Base-by-base conservation (phyloP, 2,329 filamentous ascomycete genomes). In the Hypomyces perniciosus region DNA sequence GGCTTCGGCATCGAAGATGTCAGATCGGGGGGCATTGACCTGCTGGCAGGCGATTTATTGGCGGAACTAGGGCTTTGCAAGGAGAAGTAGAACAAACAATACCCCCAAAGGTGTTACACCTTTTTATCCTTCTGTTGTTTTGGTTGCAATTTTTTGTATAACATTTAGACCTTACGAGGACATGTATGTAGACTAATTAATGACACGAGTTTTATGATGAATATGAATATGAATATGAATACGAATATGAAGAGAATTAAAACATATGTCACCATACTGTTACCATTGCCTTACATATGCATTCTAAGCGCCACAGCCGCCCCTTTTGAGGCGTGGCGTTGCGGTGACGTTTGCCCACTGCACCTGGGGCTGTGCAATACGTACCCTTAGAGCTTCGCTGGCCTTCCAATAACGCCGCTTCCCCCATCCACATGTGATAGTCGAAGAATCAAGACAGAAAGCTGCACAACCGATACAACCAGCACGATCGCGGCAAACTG, bases 1-100 rank as follows among this genome's bases (percentile, higher is more conserved):
- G 70, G 65, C 0, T 83, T 84, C 60, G 80, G 80, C 0, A 72
- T 81, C 34, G 79, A 83, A 59, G 79, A 83, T 59, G 55, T 63
- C 43, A 64, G 59, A 29, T 64, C 74, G 0, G 79, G 62, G 0
- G 75, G 69, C 0, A 77, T 83, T 13, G 78, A 83, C 58, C 63
- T 83, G 1, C 41, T 64, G 6, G 78, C 76, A 0, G 67, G 64
- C 1, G 77, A 81, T 54, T 50, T 83, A 42, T 48, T 82, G 41
- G 55, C 58, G 28, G 72, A 70, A n/a, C 56, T 65, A 50, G 60
- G 58, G 1, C 8, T 61, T 6, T 65, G 62, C 40, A 43, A 10
- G n/a, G 33, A 52, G 30, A 39, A 37, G 35, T 43, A 46, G 41
- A 30, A 30, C 37, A 42, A 27, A 33, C 37, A n/a, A 46, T 46